Evolutionary conservation across 2,329 filamentous ascomycete species (phyloP).

Genomic region (Amesomyces nigricolor): DNA sequence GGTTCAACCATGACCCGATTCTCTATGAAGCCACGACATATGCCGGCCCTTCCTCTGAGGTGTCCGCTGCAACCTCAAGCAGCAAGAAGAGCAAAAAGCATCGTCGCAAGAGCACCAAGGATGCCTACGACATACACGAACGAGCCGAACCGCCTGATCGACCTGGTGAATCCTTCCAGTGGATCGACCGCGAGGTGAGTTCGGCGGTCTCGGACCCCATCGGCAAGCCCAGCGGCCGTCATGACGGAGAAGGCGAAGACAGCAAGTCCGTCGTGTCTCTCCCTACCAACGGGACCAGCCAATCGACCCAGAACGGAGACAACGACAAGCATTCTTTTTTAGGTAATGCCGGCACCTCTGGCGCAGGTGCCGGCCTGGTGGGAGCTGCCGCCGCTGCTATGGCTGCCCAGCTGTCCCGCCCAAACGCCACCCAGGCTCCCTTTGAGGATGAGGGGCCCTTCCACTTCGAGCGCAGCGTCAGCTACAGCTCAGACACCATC

Average conservation of each 20-base stretch:
- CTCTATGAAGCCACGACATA: slow-evolving; percentile 31
- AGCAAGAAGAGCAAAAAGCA: slow-evolving; percentile 31
- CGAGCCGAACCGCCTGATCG: slow-evolving; percentile 38
- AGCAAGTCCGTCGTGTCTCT: slow-evolving; percentile 42
- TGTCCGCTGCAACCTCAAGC: slow-evolving; percentile 31
- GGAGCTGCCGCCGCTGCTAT: slow-evolving; percentile 41
- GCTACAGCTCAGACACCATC: slow-evolving; percentile 35
- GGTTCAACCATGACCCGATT: slow-evolving; percentile 29
- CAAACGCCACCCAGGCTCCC: slow-evolving; percentile 36
- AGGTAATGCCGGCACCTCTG: slow-evolving; percentile 65
- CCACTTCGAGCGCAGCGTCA: slow-evolving; percentile 20
- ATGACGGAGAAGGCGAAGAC: slow-evolving; percentile 40
- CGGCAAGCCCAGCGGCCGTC: slow-evolving; percentile 34
- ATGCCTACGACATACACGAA: slow-evolving; percentile 32
- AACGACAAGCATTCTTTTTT: slow-evolving; percentile 57
- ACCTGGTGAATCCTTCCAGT: slow-evolving; percentile 36
- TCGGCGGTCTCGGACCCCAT: slow-evolving; percentile 45
- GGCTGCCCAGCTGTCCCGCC: slow-evolving; percentile 26
- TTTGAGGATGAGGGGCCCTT: slow-evolving; percentile 25
- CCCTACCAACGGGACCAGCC: slow-evolving; percentile 35
- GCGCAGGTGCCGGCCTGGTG: slow-evolving; percentile 62
- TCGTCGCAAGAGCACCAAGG: slow-evolving; percentile 34
- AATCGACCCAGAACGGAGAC: slow-evolving; percentile 26
- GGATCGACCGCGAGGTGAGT: slow-evolving; percentile 40
- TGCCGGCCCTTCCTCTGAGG: slow-evolving; percentile 36